These are phyloP conservation scores for Ascoidea tarda DNA, from an alignment of 805 yeast genomes.

Conservation along the genomic window DNA sequence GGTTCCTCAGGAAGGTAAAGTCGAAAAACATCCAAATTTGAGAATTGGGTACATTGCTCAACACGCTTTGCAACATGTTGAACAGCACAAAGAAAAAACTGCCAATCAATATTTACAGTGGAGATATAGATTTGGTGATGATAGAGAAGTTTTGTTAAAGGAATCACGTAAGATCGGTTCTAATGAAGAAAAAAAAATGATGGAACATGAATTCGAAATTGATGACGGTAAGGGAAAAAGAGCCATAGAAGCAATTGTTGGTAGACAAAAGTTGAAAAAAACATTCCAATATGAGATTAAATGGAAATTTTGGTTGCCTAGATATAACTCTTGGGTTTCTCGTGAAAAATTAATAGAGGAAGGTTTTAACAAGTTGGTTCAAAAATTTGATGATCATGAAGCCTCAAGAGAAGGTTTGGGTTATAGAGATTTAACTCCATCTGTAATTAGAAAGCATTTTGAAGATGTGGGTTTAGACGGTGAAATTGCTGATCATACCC, in stretches of 20 bases:
- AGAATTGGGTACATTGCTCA: conserved; percentile 98
- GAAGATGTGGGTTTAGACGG: conserved; percentile 97
- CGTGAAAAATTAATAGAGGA: conserved; percentile 67
- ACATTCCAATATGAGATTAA: conserved; percentile 94
- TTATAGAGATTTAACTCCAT: conserved; percentile 85
- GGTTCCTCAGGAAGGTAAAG: conserved; percentile 74
- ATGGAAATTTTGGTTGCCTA: conserved; percentile 89
- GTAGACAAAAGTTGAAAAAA: conserved; percentile 93
- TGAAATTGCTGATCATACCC: conserved; percentile 97
- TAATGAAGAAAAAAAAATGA: conserved; percentile 60
- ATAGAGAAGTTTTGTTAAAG: conserved; percentile 88
- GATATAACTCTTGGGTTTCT: conserved; percentile 86
- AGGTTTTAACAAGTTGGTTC: conserved; percentile 84
- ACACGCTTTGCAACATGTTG: conserved; percentile 95
- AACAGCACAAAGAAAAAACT: conserved; percentile 93
- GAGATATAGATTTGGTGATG: conserved; percentile 97
- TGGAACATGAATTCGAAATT: conserved; percentile 66
- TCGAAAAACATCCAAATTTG: conserved; percentile 95
- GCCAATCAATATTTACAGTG: conserved; percentile 97
- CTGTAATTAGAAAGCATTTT: conserved; percentile 89
- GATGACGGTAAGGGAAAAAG: conserved; percentile 85
- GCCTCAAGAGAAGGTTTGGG: conserved; percentile 99
- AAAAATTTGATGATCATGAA: conserved; percentile 97
- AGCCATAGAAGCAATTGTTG: conserved; percentile 85
- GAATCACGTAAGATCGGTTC: conserved; percentile 82